Conservation (phyloP, 2,329 filamentous ascomycete genomes). For the Xylaria sp. region DNA sequence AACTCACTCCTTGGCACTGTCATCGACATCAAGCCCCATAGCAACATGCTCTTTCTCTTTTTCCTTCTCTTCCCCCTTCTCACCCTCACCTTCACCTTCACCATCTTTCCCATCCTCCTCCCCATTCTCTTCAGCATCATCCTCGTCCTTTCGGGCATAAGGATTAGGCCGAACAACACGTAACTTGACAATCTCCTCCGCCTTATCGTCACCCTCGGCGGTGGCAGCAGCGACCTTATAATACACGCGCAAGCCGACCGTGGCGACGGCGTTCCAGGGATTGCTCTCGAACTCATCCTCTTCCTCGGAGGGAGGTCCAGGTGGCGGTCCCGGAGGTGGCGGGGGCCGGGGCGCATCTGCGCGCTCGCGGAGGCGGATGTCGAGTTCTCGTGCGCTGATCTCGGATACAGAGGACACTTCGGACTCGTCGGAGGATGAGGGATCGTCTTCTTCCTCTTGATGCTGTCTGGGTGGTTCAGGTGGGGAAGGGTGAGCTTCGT, state of each 20-base stretch:
- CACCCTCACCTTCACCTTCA: slow-evolving; percentile 41
- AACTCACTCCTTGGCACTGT: slow-evolving; percentile 48
- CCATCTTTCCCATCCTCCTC: slow-evolving; percentile 41
- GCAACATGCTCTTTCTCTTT: slow-evolving; percentile 46
- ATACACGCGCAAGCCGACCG: slow-evolving; percentile 71
- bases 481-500: background rate
- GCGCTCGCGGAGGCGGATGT: slow-evolving; percentile 48
- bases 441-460: slow-evolving; percentile 30
- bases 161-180: slow-evolving; percentile 55
- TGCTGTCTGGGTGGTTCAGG: slow-evolving; percentile 31
- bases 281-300: slow-evolving; percentile 66
- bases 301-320: slow-evolving; percentile 56
- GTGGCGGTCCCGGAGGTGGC: slow-evolving; percentile 47
- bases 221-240: slow-evolving; percentile 57
- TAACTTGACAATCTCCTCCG: slow-evolving; percentile 53
- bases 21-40: slow-evolving; percentile 53
- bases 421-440: slow-evolving; percentile 40
- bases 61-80: slow-evolving; percentile 42
- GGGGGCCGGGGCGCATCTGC: slow-evolving; percentile 38
- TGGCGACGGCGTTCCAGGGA: slow-evolving; percentile 72
- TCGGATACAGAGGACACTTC: slow-evolving; percentile 53
- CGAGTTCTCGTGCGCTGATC: slow-evolving; percentile 55
- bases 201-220: slow-evolving; percentile 44
- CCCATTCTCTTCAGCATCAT: slow-evolving; percentile 40
- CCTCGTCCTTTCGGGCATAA: slow-evolving; percentile 46